phyloP scores from a whole-genome alignment of 139 green algal genomes.

The Chlamydomonas asymmetrica region DNA sequence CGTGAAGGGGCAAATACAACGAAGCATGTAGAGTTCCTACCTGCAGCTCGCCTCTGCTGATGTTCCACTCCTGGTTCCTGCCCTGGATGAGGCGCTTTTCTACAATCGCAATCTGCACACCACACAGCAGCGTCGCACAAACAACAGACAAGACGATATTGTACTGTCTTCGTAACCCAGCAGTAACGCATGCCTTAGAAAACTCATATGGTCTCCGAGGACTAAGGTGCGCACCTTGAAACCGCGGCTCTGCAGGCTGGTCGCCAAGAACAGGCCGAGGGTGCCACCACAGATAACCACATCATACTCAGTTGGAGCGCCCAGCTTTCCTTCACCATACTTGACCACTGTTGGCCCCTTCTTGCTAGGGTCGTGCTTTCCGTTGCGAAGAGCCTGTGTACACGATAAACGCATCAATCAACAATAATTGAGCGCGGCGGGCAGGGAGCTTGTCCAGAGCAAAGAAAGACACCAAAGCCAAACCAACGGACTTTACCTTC shows the following conservation, averaged over 20 bases:
- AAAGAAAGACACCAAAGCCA: neutral
- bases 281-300: constrained; percentile 86
- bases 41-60: constrained; percentile 68
- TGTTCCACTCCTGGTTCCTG: constrained; percentile 78
- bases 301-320: constrained; percentile 58
- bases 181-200: no score
- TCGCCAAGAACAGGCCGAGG: constrained; percentile 82
- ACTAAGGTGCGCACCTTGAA: constrained; percentile 34
- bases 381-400: constrained; percentile 31
- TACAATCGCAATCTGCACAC: constrained; percentile 55
- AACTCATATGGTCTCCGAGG: no score
- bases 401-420: neutral
- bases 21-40: constrained; percentile 3
- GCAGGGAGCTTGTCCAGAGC: neutral
- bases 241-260: constrained; percentile 63
- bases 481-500: constrained; percentile 25
- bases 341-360: constrained; percentile 46
- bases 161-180: no score
- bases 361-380: constrained; percentile 45
- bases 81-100: constrained; percentile 50
- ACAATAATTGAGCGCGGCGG: neutral
- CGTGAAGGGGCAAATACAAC: neutral
- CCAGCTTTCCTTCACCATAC: neutral
- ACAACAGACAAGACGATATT: no score
- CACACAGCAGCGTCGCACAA: no score